phyloP scores from a whole-genome alignment of 371 early-diverging fungal genomes.

The Mortierella sp. region DNA sequence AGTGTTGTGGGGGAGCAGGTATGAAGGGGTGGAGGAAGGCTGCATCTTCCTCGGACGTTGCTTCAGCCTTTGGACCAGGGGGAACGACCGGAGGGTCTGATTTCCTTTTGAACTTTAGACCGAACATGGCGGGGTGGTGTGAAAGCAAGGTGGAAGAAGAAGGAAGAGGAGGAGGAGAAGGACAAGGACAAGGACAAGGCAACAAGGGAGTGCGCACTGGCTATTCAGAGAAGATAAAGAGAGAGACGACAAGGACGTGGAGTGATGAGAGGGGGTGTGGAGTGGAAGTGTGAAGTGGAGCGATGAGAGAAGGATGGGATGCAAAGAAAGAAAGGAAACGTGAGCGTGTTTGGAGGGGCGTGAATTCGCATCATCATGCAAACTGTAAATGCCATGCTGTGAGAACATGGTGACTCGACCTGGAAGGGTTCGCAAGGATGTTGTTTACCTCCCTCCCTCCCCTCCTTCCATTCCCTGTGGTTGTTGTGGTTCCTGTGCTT shows the following conservation, averaged over 20 bases:
- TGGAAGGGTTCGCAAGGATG: no score
- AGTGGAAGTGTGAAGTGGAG: background rate
- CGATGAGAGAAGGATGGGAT: background rate
- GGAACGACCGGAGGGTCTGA: slow-evolving; percentile 16
- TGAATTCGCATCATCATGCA: no score
- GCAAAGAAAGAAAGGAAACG: background rate
- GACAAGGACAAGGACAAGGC: background rate
- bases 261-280: background rate
- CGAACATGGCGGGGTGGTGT: no score
- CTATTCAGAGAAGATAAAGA: background rate
- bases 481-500: no score
- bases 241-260: background rate
- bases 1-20: slow-evolving; percentile 1
- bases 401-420: no score
- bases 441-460: no score
- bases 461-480: no score
- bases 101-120: slow-evolving; percentile 34
- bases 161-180: slow-evolving; percentile 9
- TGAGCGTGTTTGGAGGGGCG: background rate
- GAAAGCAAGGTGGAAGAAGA: no score
- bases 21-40: background rate
- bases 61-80: no score
- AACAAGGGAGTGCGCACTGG: background rate
- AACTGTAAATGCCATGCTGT: no score
- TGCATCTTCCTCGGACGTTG: no score